Evolutionary conservation across 2,329 filamentous ascomycete genomes (phyloP), one percentile per base, ranked within the genome.

Genomic region (Phaeosphaeria sp.): DNA sequence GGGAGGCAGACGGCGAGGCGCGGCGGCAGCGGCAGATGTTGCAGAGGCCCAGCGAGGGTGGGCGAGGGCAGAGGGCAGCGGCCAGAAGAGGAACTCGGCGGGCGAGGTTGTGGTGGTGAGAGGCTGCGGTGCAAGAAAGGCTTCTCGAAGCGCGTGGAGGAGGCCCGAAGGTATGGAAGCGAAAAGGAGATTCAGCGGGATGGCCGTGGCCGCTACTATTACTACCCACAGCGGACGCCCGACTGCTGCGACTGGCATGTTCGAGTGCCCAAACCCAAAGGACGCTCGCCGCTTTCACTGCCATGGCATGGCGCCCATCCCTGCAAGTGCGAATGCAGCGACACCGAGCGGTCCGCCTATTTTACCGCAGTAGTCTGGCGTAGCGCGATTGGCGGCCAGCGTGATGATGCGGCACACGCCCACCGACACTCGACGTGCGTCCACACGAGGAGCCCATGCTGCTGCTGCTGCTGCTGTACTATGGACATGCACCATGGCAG

Each of bases 111-210:
- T 36, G 30, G 30, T 36, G 30, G 30, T 52, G 46, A 52, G 54
- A 58, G 62, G 50, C 50, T 55, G 57, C 48, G 61, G 63, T 58
- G 56, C 58, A 46, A 18, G 58, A 63, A 61, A 51, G 66, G 59
- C 66, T 71, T 72, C 69, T 69, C 65, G 69, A 72, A 71, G 69
- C 66, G 67, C 65, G 70, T 71, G 62, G 67, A 69, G 58, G 64
- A 67, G 67, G 63, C 67, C 68, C 69, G 67, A 69, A 65, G 66
- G 63, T 65, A 56, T 70, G 68, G 71, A 72, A 71, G 67, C 68
- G 70, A 72, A 72, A 69, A 70, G 68, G 67, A 72, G 67, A 71
- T 64, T 70, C 68, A 69, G 67, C 69, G 69, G 68, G 64, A 69
- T 50, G 63, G 65, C 60, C 63, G 63, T 64, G 61, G 65, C 66